Base-by-base conservation (phyloP, 306 rosid genomes). In the Quercus dentata region DNA sequence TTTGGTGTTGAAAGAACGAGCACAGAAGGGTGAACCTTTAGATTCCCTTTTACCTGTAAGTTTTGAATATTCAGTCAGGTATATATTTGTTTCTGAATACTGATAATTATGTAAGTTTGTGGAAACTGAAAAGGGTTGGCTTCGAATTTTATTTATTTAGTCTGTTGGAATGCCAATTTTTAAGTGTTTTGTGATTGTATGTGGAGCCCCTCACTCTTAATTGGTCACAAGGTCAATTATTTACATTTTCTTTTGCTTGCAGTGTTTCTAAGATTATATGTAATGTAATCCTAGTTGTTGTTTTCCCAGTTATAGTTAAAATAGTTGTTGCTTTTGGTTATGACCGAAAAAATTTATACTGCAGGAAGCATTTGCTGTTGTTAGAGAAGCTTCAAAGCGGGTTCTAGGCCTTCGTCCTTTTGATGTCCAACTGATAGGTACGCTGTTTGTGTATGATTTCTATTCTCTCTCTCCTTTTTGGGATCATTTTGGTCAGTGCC, bases 371-470 rank as follows among this genome's bases (percentile, higher is more conserved):
- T 95, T 91, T 91, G 94, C 98, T 67, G 91, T 92, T 74, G 92
- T 95, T 44, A 88, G 98, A 88, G 99, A 95, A 90, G 98, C 94
- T 87, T 95, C 98, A 1, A 91, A 83, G 85, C 87, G 99, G 80
- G 97, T 92, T 81, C 76, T 92, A 6, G 99, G 98, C 74, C 98
- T 95, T 81, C 99, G 97, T 59, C 99, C 98, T 17, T 95, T 95
- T 38, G 99, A 95, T 54, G 99, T 95, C 65, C 99, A 95, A 83
- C 85, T 95, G 52, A 90, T 92, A 73, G 99, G 98, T 87, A 81
- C 63, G 27, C 46, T 19, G 54, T 79, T 73, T 28, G 18, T 14
- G 10, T 2, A 46, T 19, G 55, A 35, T 73, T 71, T 75, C 46
- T 18, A 76, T 31, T 64, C 19, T 31, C 18, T 17, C 8, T 18